Evolutionary conservation across 1,284 basidiomycete species (phyloP).

Genomic region (Marasmius tenuissimus): DNA sequence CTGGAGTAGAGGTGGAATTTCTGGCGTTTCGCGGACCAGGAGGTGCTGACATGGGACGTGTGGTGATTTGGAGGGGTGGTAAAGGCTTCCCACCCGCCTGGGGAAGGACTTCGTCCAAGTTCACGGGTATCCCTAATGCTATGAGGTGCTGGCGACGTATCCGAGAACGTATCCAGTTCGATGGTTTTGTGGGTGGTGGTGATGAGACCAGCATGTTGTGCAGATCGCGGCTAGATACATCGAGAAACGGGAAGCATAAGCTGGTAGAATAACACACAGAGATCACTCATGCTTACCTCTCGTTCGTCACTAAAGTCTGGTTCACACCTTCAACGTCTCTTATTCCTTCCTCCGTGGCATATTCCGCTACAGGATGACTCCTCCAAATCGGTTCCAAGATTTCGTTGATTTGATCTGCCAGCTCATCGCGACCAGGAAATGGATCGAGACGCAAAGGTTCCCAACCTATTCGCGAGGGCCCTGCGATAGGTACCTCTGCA

Average conservation of each 20-base stretch:
- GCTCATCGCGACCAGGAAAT: slow-evolving; percentile 52
- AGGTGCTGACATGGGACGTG: slow-evolving; percentile 78
- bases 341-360: slow-evolving; percentile 71
- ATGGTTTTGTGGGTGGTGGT: slow-evolving; percentile 69
- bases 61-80: slow-evolving; percentile 79
- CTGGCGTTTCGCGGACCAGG: slow-evolving; percentile 55
- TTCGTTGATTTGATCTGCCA: slow-evolving; percentile 63
- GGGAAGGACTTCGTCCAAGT: slow-evolving; percentile 88
- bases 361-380: slow-evolving; percentile 42
- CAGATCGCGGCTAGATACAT: slow-evolving; percentile 64
- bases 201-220: slow-evolving; percentile 69
- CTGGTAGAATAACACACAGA: slow-evolving; percentile 12
- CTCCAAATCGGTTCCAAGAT: slow-evolving; percentile 70
- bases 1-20: slow-evolving; percentile 31
- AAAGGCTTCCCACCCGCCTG: slow-evolving; percentile 68
- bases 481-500: slow-evolving; percentile 39
- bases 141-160: slow-evolving; percentile 89
- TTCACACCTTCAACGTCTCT: slow-evolving; percentile 77
- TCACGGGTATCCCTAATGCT: slow-evolving; percentile 87
- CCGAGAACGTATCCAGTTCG: slow-evolving; percentile 89
- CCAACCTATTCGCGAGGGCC: slow-evolving; percentile 52
- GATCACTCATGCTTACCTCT: slow-evolving; percentile 57
- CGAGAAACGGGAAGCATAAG: slow-evolving; percentile 21
- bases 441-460: slow-evolving; percentile 66
- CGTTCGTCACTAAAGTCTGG: slow-evolving; percentile 72